Percentiles rank a stretch among this genome's conserved stretches.
These are phyloP conservation scores for Zelopaecilomyces penicillatus DNA, from an alignment of 2,329 filamentous ascomycete species.

Conservation along the genomic window DNA sequence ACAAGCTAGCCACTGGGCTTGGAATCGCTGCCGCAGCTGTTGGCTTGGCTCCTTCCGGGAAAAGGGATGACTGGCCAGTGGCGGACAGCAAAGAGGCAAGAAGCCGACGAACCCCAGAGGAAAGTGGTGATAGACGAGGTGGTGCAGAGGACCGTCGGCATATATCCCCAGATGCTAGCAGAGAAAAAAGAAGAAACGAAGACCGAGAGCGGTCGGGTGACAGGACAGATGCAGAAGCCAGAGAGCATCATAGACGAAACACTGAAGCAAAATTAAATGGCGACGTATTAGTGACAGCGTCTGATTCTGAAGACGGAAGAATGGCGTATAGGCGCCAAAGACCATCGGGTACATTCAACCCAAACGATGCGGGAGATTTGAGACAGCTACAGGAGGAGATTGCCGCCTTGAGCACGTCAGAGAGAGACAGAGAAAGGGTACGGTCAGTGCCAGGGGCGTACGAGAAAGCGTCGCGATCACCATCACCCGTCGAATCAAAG, in stretches of 20 bases:
- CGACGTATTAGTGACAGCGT: constrained; percentile 25
- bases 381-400: constrained; percentile 43
- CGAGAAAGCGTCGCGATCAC: constrained; percentile 9
- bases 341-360: constrained; percentile 38
- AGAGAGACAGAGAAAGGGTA: constrained; percentile 11
- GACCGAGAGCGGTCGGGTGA: constrained; percentile 12
- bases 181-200: constrained; percentile 7
- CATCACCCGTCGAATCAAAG: constrained; percentile 13
- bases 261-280: constrained; percentile 29
- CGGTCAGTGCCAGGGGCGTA: not conserved
- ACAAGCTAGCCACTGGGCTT: constrained; percentile 40
- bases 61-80: constrained; percentile 31
- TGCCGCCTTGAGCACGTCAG: constrained; percentile 29
- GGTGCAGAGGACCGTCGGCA: not conserved
- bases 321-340: constrained; percentile 29
- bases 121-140: constrained; percentile 4
- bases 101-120: constrained; percentile 23
- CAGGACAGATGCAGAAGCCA: constrained; percentile 11
- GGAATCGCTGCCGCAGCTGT: constrained; percentile 43
- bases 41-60: constrained; percentile 30
- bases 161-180: not conserved
- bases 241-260: constrained; percentile 28
- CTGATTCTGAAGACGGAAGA: constrained; percentile 35
- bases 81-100: constrained; percentile 15
- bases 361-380: constrained; percentile 43